These are phyloP conservation scores for Clitopilus passeckerianus DNA, from an alignment of 768 basidiomycete genomes.

Conservation along the genomic window DNA sequence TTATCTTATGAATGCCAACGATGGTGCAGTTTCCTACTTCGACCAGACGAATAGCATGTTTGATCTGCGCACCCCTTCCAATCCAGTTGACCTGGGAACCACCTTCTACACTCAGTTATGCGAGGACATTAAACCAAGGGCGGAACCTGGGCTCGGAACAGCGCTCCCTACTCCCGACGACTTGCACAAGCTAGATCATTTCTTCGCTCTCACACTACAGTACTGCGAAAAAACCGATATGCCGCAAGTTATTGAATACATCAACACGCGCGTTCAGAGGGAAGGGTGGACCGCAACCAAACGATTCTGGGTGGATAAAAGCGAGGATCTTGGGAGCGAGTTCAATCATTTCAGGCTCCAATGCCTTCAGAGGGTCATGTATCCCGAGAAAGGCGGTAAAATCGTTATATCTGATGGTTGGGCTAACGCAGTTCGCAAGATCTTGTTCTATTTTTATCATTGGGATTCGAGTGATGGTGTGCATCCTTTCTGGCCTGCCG, in stretches of 20 bases:
- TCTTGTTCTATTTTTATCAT: background rate
- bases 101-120: too few species aligned
- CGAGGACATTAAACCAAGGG: too few species aligned
- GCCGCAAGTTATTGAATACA: background rate
- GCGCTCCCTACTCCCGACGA: background rate
- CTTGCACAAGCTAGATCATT: background rate
- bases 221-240: background rate
- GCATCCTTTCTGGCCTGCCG: background rate
- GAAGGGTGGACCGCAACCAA: background rate
- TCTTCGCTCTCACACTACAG: background rate
- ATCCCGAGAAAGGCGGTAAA: background rate
- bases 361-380: background rate
- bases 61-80: background rate
- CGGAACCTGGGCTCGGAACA: too few species aligned
- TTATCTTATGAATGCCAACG: background rate
- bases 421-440: background rate
- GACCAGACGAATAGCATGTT: background rate
- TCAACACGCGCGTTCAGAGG: background rate
- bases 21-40: background rate
- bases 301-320: background rate
- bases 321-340: background rate
- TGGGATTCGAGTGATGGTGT: background rate
- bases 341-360: background rate
- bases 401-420: background rate
- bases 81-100: background rate